Base-by-base conservation (phyloP, 352 stramenopile genomes). In the Globisporangium nunn region DNA sequence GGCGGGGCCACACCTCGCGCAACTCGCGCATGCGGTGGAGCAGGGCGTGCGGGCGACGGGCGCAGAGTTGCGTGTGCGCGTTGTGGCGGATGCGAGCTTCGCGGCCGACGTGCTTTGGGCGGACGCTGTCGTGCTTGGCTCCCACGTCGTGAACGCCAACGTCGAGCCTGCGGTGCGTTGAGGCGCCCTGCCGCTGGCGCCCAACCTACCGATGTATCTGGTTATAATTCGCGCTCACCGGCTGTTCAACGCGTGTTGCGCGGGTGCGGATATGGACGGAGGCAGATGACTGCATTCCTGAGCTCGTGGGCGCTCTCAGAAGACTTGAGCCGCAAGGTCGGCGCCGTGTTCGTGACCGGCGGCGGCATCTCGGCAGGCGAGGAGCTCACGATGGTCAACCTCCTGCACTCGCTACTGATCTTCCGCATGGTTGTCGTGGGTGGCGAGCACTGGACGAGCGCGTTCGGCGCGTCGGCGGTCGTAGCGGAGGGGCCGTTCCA, bases 351-450 rank as follows among this genome's bases (percentile, higher is more conserved):
- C 58, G 87, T 90, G 54, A 91, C 84, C 2, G 82, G 83, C 39
- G 87, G 81, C 15, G 87, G 84, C 1, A 68, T 96, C 40, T 90
- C 83, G 29, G 68, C 87, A 0, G 87, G 87, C 7, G 83, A 93
- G 55, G 87, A 95, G 65, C 74, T 89, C 50, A 88, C 82, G 7
- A 91, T 93, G 73, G 78, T 95, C 50, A 88, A 88, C 45, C 63
- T 96, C 44, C 66, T 96, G 29, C 76, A 91, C 52, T 90, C 78
- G 37, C 85, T 96, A 72, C 78, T 96, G 64, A 84, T 96, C 54
- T 93, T 93, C 56, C 81, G 85, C 59, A 82, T 96, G 71, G 75
- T 93, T 46, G 71, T 89, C 37, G 87, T 94, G 11, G 87, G 85
- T 29, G 87, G 87, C 23, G 85, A 92, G 62, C 74, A 67, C 50